These are phyloP conservation scores for Thermoascus crustaceus DNA, from an alignment of 2,329 filamentous ascomycete species.

Conservation along the genomic window DNA sequence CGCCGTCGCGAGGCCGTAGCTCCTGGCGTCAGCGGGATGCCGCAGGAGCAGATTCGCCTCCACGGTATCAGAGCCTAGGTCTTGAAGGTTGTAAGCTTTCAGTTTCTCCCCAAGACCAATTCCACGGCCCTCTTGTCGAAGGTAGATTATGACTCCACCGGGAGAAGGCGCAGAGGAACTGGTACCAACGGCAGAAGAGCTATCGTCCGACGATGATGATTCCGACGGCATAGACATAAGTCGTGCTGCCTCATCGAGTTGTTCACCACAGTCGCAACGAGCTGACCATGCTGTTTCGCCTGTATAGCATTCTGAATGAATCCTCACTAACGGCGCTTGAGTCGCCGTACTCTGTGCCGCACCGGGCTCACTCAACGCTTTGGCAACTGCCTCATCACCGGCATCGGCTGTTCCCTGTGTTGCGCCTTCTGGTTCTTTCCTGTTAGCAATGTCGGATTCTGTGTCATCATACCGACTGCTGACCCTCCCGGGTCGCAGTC, in stretches of 20 bases:
- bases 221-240: slow-evolving; percentile 67
- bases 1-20: slow-evolving; percentile 91
- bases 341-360: slow-evolving; percentile 9
- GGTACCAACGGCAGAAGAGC: slow-evolving; percentile 14
- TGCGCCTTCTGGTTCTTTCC: slow-evolving; percentile 10
- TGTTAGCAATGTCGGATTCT: slow-evolving; percentile 10
- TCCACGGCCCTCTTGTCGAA: slow-evolving; percentile 90
- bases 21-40: slow-evolving; percentile 89
- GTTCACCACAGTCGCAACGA: slow-evolving; percentile 94
- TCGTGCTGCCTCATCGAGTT: slow-evolving; percentile 89
- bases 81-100: slow-evolving; percentile 96
- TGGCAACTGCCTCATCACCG: slow-evolving; percentile 6
- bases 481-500: slow-evolving; percentile 75
- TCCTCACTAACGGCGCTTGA: slow-evolving; percentile 69
- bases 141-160: slow-evolving; percentile 89
- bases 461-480: slow-evolving; percentile 56
- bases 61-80: slow-evolving; percentile 93
- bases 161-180: slow-evolving; percentile 45
- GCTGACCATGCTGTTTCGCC: slow-evolving; percentile 98
- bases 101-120: slow-evolving; percentile 93
- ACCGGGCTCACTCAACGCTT: slow-evolving; percentile 5
- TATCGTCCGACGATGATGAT: slow-evolving; percentile 18
- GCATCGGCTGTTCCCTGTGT: background rate
- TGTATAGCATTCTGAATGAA: slow-evolving; percentile 97
- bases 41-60: slow-evolving; percentile 86